Conservation (phyloP, 2,329 filamentous ascomycete species). For the Rachicladosporium sp. region DNA sequence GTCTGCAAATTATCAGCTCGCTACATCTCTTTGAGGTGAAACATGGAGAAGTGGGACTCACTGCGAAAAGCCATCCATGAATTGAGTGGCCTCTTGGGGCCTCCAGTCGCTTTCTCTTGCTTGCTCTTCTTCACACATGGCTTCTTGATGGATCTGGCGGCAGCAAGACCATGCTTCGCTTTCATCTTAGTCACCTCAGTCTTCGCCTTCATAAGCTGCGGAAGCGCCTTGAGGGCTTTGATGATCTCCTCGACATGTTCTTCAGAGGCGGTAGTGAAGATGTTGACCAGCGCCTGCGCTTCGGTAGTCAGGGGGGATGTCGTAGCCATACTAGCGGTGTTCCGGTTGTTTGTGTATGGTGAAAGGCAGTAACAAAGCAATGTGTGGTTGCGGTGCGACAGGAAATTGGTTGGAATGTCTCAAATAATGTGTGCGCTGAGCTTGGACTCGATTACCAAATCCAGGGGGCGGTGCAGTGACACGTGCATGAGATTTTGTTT, state of each 20-base stretch:
- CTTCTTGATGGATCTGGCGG: constrained; percentile 4
- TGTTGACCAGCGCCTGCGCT: neutral
- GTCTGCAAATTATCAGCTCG: constrained; percentile 5
- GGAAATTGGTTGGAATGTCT: constrained; percentile 10
- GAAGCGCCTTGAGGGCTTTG: constrained; percentile 1
- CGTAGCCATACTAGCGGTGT: constrained; percentile 12
- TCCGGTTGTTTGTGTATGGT: constrained; percentile 15
- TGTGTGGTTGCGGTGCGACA: constrained; percentile 14
- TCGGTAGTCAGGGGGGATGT: neutral
- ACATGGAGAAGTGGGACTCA: constrained; percentile 10
- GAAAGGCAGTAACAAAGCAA: constrained; percentile 16
- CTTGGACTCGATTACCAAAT: too few species aligned
- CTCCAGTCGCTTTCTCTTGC: neutral
- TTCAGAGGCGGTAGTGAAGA: neutral
- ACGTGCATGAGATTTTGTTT: neutral
- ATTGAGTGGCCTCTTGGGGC: constrained; percentile 21
- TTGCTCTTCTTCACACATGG: constrained; percentile 1
- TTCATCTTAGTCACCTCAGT: neutral
- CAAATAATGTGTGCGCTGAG: neutral
- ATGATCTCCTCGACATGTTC: constrained; percentile 2
- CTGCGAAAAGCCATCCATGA: constrained; percentile 26
- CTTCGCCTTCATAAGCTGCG: neutral
- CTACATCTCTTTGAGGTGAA: constrained; percentile 8
- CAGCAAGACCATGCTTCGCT: constrained; percentile 8
- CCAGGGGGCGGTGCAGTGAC: neutral